Conservation (phyloP, 163 green algal species). For the Trebouxiophyceae sp. region DNA sequence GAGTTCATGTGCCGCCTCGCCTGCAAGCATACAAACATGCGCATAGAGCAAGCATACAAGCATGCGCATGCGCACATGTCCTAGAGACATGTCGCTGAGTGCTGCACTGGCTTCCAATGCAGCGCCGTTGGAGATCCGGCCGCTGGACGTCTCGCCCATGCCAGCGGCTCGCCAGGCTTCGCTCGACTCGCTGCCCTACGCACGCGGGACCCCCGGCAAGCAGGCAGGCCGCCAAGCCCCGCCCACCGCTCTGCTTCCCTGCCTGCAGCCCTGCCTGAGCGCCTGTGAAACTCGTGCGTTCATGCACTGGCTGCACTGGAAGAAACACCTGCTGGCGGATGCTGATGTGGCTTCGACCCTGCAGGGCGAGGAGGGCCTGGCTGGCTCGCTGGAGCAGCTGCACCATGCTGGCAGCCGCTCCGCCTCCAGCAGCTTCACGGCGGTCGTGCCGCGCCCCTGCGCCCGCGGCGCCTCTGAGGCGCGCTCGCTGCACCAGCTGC, state of each 20-base stretch:
- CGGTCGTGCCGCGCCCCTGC: slow-evolving; percentile 27
- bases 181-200: neutral
- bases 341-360: neutral
- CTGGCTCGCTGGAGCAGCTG: neutral
- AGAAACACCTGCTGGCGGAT: neutral
- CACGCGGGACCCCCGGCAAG: neutral
- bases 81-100: neutral
- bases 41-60: neutral
- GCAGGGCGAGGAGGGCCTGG: neutral
- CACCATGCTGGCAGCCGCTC: neutral
- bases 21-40: neutral
- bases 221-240: neutral
- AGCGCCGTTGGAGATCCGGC: neutral
- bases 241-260: neutral
- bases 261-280: neutral
- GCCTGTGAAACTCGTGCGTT: neutral
- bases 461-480: slow-evolving; percentile 6
- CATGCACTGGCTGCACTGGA: neutral
- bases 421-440: slow-evolving; percentile 18
- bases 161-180: too few species aligned
- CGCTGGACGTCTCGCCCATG: neutral
- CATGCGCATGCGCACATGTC: neutral
- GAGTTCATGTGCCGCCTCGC: too few species aligned
- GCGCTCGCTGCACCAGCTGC: too few species aligned
- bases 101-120: neutral